Base-by-base conservation (phyloP, 2,329 filamentous ascomycete genomes). In the Byssothecium circinans region DNA sequence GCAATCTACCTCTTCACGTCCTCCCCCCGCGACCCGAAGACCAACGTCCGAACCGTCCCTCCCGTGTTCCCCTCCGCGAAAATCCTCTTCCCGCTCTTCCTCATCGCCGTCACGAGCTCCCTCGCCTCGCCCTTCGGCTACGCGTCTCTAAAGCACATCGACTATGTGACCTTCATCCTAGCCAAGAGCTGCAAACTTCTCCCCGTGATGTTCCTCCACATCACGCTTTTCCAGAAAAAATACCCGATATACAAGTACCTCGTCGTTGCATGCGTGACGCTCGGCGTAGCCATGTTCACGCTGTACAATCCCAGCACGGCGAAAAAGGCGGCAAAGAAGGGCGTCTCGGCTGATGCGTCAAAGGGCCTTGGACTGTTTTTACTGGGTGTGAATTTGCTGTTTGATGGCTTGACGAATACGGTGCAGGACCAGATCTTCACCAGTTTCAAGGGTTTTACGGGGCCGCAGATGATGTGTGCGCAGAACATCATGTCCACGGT, bases 381-480 rank as follows among this genome's bases (percentile, higher is more conserved):
- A 38, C 81, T 99, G 1, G 83, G 82, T 36, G 85, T 97, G 66
- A 99, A 99, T 71, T 79, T 99, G 42, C 81, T 99, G 17, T 94
- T 99, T 63, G 94, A 99, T 70, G 94, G 94, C 56, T 79, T 99
- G 44, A 97, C 92, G 49, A 99, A 99, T 73, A 91, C 87, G 44
- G 96, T 92, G 2, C 94, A 99, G 78, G 94, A 99, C 72, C 86
- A 96, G 72, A 90, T 99, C 70, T 96, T 97, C 70, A 72, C 75
- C 20, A 67, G 73, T 1, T 95, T 91, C 74, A 84, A 83, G 56
- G 85, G 86, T 12, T 96, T 94, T 69, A 83, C 84, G 2, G 94
- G 94, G 8, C 91, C 92, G 50, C 94, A 99, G 80, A 99, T 99
- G 94, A 99, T 99, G 94, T 95, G 91, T 69, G 91, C 92, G 32